phyloP scores from a whole-genome alignment of 805 yeast species.

The Candida ortonii region DNA sequence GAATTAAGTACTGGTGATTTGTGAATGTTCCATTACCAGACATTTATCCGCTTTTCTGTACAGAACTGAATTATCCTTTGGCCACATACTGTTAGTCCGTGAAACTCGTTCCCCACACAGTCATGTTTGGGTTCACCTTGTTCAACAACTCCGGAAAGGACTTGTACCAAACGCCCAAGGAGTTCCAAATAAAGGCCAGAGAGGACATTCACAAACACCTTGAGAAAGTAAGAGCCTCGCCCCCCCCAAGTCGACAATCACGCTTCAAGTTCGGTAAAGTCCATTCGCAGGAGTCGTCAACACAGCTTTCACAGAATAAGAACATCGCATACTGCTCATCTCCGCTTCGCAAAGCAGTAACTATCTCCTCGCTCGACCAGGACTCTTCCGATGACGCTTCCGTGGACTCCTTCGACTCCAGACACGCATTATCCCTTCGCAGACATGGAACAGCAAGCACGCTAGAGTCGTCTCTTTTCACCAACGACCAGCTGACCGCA shows the following conservation, averaged over 20 bases:
- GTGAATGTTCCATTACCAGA: not conserved
- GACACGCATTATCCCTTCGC: conserved; percentile 4
- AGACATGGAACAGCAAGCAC: conserved; percentile 17
- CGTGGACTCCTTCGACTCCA: conserved; percentile 17
- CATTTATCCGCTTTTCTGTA: not conserved
- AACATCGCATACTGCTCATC: conserved; percentile 32
- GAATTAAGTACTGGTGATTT: no score
- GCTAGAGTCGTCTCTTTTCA: conserved; percentile 24
- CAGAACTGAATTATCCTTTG: not conserved
- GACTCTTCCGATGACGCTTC: conserved; percentile 18
- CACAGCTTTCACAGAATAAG: conserved; percentile 4
- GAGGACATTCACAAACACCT: conserved; percentile 31
- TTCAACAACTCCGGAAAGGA: conserved; percentile 28
- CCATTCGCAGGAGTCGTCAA: conserved; percentile 4
- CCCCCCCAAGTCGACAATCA: not conserved
- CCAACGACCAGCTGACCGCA: conserved; percentile 22
- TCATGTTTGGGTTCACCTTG: conserved; percentile 33
- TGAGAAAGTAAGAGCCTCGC: conserved; percentile 11
- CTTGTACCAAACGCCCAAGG: conserved; percentile 30
- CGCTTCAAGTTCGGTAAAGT: not conserved
- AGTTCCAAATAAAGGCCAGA: conserved; percentile 33
- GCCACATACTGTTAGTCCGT: no score
- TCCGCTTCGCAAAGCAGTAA: conserved; percentile 29
- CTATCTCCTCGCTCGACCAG: conserved; percentile 21
- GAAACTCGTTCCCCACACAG: no score